These are phyloP conservation scores for Lathyrus oleraceus DNA, from an alignment of 306 rosid species.

Conservation along the genomic window DNA sequence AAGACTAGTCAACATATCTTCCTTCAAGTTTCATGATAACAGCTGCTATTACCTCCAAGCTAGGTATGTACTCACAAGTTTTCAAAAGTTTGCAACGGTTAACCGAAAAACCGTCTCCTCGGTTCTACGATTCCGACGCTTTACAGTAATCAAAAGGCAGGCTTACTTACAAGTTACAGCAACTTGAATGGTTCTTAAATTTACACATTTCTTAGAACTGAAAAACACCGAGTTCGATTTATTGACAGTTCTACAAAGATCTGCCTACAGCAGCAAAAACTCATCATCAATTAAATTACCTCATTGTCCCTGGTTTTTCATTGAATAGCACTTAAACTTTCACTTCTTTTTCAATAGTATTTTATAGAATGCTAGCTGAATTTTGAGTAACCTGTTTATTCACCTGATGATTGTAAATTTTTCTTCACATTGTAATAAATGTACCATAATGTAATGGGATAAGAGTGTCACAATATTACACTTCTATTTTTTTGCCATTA, in stretches of 20 bases:
- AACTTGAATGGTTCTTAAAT: constrained; percentile 15
- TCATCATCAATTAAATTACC: constrained; percentile 6
- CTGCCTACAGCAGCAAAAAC: background rate
- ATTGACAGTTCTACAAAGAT: background rate
- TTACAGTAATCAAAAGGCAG: constrained; percentile 29
- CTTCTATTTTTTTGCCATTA: background rate
- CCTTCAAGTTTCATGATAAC: constrained; percentile 19
- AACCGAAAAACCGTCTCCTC: background rate
- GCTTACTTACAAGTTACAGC: constrained; percentile 25
- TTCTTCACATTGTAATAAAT: constrained; percentile 30
- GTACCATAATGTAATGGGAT: constrained; percentile 17
- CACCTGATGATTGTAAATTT: constrained; percentile 38
- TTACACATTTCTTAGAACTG: constrained; percentile 16
- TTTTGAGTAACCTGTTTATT: constrained; percentile 20
- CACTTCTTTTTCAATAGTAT: constrained; percentile 1
- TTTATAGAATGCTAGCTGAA: constrained; percentile 21
- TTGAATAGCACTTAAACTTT: constrained; percentile 1
- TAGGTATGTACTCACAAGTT: constrained; percentile 37
- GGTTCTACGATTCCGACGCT: background rate
- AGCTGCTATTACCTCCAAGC: constrained; percentile 26
- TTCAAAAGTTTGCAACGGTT: background rate
- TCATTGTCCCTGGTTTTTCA: constrained; percentile 23
- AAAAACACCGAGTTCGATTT: background rate
- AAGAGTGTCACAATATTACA: background rate
- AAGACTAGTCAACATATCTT: constrained; percentile 37